Conservation (phyloP, 805 yeast genomes). For the Ogataea corticis region DNA sequence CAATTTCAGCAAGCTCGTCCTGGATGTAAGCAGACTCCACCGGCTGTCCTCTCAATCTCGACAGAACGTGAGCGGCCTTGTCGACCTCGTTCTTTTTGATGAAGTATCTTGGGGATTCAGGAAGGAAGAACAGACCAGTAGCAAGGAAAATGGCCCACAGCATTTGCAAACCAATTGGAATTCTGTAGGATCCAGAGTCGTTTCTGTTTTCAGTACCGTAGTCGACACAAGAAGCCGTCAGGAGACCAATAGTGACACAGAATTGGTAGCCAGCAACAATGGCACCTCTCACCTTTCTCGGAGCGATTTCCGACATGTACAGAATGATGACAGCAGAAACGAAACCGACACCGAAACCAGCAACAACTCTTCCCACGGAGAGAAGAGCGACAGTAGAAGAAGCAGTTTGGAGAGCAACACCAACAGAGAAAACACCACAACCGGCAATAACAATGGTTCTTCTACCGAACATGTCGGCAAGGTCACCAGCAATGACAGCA, state of each 20-base stretch:
- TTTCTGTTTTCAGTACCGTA: slow-evolving; percentile 60
- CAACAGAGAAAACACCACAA: slow-evolving; percentile 46
- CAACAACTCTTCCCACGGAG: slow-evolving; percentile 66
- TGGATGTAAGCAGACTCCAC: slow-evolving; percentile 44
- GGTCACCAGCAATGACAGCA: slow-evolving; percentile 60
- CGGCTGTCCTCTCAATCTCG: slow-evolving; percentile 56
- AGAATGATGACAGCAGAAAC: slow-evolving; percentile 76
- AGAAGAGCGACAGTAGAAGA: slow-evolving; percentile 49
- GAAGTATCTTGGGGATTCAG: slow-evolving; percentile 75
- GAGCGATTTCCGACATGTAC: slow-evolving; percentile 78
- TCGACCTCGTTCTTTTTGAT: slow-evolving; percentile 57
- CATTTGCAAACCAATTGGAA: slow-evolving; percentile 75
- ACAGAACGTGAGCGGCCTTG: slow-evolving; percentile 56
- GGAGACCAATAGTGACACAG: slow-evolving; percentile 65
- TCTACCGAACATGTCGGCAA: slow-evolving; percentile 48
- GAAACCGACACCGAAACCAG: slow-evolving; percentile 79
- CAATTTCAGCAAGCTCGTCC: slow-evolving; percentile 52
- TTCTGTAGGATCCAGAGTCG: slow-evolving; percentile 64
- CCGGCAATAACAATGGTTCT: slow-evolving; percentile 47
- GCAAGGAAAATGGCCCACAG: slow-evolving; percentile 63
- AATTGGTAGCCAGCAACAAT: slow-evolving; percentile 72
- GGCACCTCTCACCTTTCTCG: slow-evolving; percentile 77
- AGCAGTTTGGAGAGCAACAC: slow-evolving; percentile 50
- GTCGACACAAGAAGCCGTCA: slow-evolving; percentile 68
- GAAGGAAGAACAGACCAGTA: slow-evolving; percentile 62